These are phyloP conservation scores for Spizellomyces punctatus DNA, from an alignment of 192 early-diverging fungal species.

Conservation along the genomic window DNA sequence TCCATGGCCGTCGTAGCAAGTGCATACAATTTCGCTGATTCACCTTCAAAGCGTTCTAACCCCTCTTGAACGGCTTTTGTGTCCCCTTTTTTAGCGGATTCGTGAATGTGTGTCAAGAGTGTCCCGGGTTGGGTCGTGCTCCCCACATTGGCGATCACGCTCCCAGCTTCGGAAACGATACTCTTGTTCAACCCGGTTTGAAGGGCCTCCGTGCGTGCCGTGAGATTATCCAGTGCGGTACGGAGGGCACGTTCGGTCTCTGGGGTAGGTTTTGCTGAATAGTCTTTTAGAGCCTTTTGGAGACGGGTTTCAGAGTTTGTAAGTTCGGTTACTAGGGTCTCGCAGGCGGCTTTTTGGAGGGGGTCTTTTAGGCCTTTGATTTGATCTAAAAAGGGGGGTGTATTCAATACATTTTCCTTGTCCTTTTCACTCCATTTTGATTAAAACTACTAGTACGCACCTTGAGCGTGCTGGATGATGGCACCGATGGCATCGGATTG, in stretches of 20 bases:
- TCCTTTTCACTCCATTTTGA: no score
- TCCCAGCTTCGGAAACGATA: conserved; percentile 30
- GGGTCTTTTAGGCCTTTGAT: conserved; percentile 24
- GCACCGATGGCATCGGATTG: conserved; percentile 12
- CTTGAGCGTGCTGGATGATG: conserved; percentile 23
- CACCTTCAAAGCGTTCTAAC: conserved; percentile 23
- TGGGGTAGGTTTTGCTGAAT: conserved; percentile 4
- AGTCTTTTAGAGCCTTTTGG: background rate
- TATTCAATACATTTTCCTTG: no score
- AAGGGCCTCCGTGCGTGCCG: conserved; percentile 29
- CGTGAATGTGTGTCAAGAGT: conserved; percentile 13
- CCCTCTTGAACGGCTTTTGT: conserved; percentile 10
- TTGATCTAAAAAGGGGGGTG: background rate
- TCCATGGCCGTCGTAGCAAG: conserved; percentile 30
- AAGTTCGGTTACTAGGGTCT: conserved; percentile 21
- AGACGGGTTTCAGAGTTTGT: conserved; percentile 17
- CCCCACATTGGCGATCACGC: conserved; percentile 16
- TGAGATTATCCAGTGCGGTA: conserved; percentile 5
- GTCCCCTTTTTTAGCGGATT: conserved; percentile 26
- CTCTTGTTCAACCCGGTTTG: conserved; percentile 30
- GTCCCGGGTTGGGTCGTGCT: conserved; percentile 20
- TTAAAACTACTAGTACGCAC: background rate
- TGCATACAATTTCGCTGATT: conserved; percentile 14
- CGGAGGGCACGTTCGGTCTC: conserved; percentile 21
- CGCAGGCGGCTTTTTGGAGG: conserved; percentile 11